Percentiles rank a stretch among this genome's conserved stretches.
These are phyloP conservation scores for Exutisphaerella laricina DNA, from an alignment of 2,329 filamentous ascomycete species.

Conservation along the genomic window DNA sequence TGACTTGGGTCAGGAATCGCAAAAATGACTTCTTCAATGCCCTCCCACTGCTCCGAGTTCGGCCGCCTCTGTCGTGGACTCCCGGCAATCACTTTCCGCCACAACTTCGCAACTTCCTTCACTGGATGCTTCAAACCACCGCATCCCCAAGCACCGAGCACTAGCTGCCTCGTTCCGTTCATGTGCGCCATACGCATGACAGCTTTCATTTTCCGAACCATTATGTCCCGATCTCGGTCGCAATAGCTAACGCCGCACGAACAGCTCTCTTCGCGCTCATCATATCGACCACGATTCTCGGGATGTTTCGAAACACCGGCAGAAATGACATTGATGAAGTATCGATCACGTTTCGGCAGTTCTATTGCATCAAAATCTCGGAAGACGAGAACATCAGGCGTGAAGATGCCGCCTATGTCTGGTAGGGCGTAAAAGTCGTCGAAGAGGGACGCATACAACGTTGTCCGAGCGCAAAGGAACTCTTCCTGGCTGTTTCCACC, in stretches of 20 bases:
- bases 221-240: conserved; percentile 47
- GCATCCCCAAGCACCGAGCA: conserved; percentile 61
- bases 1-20: conserved; percentile 51
- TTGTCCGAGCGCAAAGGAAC: conserved; percentile 56
- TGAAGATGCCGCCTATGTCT: conserved; percentile 52
- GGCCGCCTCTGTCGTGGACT: conserved; percentile 27
- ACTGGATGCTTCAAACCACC: conserved; percentile 60
- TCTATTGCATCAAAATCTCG: conserved; percentile 40
- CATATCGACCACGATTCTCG: conserved; percentile 39
- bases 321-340: conserved; percentile 54
- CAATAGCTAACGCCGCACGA: conserved; percentile 38
- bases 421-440: conserved; percentile 57
- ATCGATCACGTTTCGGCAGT: conserved; percentile 46
- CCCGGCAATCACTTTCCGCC: conserved; percentile 41
- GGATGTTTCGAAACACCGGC: conserved; percentile 57
- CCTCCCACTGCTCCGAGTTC: conserved; percentile 39
- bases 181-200: conserved; percentile 50
- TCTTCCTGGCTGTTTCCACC: conserved; percentile 59
- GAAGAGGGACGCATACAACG: conserved; percentile 53
- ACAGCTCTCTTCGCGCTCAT: conserved; percentile 30
- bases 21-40: conserved; percentile 52
- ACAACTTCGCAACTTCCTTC: conserved; percentile 52
- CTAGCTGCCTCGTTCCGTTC: conserved; percentile 45
- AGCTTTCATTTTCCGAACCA: conserved; percentile 51
- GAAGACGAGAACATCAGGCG: conserved; percentile 56